Evolutionary conservation across 2,329 filamentous ascomycete species (phyloP).

Genomic region (Mollisiaceae sp.): DNA sequence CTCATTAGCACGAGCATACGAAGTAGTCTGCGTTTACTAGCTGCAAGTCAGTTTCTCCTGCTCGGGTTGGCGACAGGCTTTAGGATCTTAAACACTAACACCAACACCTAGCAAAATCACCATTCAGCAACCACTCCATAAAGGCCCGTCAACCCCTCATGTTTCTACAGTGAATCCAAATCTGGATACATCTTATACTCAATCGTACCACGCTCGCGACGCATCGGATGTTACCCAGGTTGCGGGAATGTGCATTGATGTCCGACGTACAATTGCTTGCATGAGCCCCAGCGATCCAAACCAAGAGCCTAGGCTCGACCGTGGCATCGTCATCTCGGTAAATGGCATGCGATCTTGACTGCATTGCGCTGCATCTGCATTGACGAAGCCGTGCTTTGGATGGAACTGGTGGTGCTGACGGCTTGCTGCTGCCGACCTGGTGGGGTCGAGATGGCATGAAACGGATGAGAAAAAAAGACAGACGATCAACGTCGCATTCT

Average conservation of each 20-base stretch:
- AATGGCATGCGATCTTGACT: constrained; percentile 17
- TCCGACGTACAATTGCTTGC: constrained; percentile 6
- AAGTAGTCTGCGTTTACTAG: neutral
- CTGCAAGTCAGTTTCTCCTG: neutral
- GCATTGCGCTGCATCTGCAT: constrained; percentile 11
- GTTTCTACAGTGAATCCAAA: neutral
- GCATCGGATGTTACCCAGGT: constrained; percentile 1
- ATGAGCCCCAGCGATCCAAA: neutral
- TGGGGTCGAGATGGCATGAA: constrained; percentile 2
- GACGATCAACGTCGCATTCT: neutral
- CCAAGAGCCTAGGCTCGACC: constrained; percentile 1
- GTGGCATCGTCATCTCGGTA: constrained; percentile 11
- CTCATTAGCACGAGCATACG: neutral
- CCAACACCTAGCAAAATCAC: neutral
- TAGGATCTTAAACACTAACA: neutral
- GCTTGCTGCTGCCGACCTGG: neutral
- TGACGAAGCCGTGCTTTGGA: constrained; percentile 5
- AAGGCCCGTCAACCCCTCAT: neutral
- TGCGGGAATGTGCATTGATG: constrained; percentile 16
- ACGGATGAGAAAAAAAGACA: neutral
- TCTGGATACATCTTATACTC: neutral
- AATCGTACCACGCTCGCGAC: neutral
- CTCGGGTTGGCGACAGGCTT: neutral
- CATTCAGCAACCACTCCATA: neutral
- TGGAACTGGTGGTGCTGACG: neutral